Evolutionary conservation across 164 flowering plant genomes (phyloP).

Genomic region (Litsea cubeba): DNA sequence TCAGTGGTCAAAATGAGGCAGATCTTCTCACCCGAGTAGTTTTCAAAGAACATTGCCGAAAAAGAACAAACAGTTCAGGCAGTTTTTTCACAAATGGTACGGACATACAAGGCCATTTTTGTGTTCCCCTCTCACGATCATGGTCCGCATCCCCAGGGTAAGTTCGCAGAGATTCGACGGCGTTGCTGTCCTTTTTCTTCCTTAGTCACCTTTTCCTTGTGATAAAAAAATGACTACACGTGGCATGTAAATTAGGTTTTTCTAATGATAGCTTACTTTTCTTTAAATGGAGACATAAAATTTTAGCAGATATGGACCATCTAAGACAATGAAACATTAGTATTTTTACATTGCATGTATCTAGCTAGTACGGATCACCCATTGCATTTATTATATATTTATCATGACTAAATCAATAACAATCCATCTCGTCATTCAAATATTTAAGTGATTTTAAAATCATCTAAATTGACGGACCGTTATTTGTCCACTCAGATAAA

Average conservation of each 20-base stretch:
- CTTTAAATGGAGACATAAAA: background rate
- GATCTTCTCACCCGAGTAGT: background rate
- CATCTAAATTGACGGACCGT: too few species aligned
- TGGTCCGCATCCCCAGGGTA: conserved; percentile 5
- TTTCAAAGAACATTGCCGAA: background rate
- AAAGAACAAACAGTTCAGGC: background rate
- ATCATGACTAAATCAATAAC: too few species aligned
- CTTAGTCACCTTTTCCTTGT: background rate
- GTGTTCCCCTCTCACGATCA: background rate
- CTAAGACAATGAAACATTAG: too few species aligned
- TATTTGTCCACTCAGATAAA: too few species aligned
- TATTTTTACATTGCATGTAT: too few species aligned
- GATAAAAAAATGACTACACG: background rate
- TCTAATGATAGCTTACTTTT: background rate
- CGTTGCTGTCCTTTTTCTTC: conserved; percentile 9
- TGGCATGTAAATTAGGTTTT: background rate
- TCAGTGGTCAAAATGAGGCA: background rate
- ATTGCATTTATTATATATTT: too few species aligned
- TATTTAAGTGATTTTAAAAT: too few species aligned
- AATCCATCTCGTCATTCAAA: too few species aligned
- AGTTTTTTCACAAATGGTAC: background rate
- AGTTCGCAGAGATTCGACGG: conserved; percentile 14
- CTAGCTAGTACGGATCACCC: too few species aligned
- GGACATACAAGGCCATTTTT: background rate
- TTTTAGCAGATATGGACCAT: background rate